Evolutionary conservation across 108 stramenopile species (phyloP).

Genomic region (Aureococcus anophagefferens): DNA sequence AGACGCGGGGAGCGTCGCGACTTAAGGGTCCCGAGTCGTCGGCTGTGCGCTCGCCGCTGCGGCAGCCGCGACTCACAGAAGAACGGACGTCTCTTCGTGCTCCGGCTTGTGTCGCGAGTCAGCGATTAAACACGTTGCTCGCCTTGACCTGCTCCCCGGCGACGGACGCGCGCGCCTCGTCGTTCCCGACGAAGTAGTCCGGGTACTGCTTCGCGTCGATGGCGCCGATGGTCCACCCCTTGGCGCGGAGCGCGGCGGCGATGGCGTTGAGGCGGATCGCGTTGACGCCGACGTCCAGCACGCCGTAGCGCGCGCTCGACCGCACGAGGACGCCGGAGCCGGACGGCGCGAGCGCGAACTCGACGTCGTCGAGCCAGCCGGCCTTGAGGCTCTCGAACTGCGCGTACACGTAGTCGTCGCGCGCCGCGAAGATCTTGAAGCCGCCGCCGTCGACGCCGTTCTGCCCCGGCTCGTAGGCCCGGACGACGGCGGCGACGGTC

Average conservation of each 20-base stretch:
- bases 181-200: neutral
- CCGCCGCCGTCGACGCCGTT: conserved; percentile 71
- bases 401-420: conserved; percentile 60
- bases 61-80: no score
- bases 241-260: neutral
- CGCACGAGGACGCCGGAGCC: neutral
- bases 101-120: no score
- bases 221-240: neutral
- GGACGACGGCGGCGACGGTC: conserved; percentile 48
- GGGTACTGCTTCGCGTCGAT: neutral
- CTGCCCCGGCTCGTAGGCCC: conserved; percentile 63
- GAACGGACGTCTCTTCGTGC: no score
- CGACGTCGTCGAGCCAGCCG: conserved; percentile 65
- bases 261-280: conserved; percentile 66
- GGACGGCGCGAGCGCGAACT: conserved; percentile 39
- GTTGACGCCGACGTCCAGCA: conserved; percentile 68
- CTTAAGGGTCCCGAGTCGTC: no score
- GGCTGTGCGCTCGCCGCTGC: no score
- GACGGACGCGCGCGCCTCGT: no score
- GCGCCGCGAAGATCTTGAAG: conserved; percentile 58
- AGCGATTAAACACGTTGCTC: no score
- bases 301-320: neutral
- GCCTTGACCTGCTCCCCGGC: no score
- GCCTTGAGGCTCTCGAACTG: conserved; percentile 71
- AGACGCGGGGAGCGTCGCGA: no score